Conservation (phyloP, 176 grass and related monocot species). For the Poa annua region DNA sequence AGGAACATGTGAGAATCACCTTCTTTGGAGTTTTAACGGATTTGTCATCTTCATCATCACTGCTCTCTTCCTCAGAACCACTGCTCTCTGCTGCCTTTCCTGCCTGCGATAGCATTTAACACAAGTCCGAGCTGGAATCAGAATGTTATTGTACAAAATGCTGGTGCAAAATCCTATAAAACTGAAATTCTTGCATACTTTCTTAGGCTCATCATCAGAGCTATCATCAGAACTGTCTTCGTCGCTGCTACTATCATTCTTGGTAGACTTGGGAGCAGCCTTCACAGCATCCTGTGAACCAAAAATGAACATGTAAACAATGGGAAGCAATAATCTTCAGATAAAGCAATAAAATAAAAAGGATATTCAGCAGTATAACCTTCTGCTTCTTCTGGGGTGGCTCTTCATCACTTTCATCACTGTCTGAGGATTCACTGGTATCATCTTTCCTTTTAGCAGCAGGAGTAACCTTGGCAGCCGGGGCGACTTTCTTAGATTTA, state of each 20-base stretch:
- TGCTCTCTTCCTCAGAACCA: slow-evolving; percentile 41
- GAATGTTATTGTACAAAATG: neutral
- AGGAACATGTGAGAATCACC: neutral
- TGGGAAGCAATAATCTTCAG: too few species aligned
- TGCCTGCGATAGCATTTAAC: slow-evolving; percentile 35
- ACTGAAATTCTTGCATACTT: slow-evolving; percentile 30
- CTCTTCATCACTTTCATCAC: slow-evolving; percentile 63
- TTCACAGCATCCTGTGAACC: slow-evolving; percentile 41
- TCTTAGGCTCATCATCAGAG: slow-evolving; percentile 63
- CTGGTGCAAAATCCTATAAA: neutral
- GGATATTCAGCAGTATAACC: slow-evolving; percentile 29
- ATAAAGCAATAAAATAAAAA: neutral
- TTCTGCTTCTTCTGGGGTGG: slow-evolving; percentile 74
- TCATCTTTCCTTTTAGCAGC: slow-evolving; percentile 51
- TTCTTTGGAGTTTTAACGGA: slow-evolving; percentile 58
- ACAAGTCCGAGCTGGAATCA: neutral
- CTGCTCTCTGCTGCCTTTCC: slow-evolving; percentile 31
- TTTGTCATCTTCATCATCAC: slow-evolving; percentile 51
- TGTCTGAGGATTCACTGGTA: slow-evolving; percentile 49
- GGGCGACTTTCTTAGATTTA: slow-evolving; percentile 27
- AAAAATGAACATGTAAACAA: slow-evolving; percentile 29
- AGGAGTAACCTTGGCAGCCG: slow-evolving; percentile 22
- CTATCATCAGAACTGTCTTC: slow-evolving; percentile 60
- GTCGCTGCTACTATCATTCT: slow-evolving; percentile 58
- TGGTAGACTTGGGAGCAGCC: slow-evolving; percentile 33